Evolutionary conservation across 768 basidiomycete species (phyloP), one percentile per base, ranked within the genome.

Genomic region (Russula sp.): DNA sequence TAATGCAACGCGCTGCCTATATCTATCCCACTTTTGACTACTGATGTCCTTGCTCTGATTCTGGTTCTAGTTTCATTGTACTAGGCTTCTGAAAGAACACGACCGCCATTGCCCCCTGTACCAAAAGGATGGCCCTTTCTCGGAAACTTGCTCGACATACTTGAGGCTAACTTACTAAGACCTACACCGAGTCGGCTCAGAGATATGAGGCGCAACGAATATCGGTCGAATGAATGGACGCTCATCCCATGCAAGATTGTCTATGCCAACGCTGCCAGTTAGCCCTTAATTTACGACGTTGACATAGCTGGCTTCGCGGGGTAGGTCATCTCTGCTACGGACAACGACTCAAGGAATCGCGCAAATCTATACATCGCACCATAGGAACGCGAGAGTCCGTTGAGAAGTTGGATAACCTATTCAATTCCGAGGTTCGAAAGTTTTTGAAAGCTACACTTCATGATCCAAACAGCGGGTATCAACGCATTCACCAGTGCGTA

Each of bases 81-180:
- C 14, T 35, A 13, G 20, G 45, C 44, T 11, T 48, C 34, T 7
- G 51, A 51, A 42, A 40, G 39, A 42, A 37, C 22, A 31, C 57
- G 10, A 39, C 49, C 42, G 18, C 52, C 52, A 0, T 32, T 61
- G 8, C 52, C 59, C 10, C 59, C 59, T 0, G 59, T 52, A 22
- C 59, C 59, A 35, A 53, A 61, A 14, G 59, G 59, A 27, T 55
- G 42, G 42, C 59, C 59, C 2, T 31, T 61, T 1, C 39, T 61
- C n/a, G 59, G 59, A 35, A 61, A 61, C 18, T 31, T 61, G 20
- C 18, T 61, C 32, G 59, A 61, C 34, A 47, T 61, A 35, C 59
- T 52, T 2, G 16, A 11, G 10, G 4, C 37, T 13, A 45, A 47
- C 16, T 27, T 22, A 13, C 6, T 10, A 9, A 47, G 45, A 48